Evolutionary conservation across 768 basidiomycete species (phyloP).

Genomic region (Phlebiopsis gigantea): DNA sequence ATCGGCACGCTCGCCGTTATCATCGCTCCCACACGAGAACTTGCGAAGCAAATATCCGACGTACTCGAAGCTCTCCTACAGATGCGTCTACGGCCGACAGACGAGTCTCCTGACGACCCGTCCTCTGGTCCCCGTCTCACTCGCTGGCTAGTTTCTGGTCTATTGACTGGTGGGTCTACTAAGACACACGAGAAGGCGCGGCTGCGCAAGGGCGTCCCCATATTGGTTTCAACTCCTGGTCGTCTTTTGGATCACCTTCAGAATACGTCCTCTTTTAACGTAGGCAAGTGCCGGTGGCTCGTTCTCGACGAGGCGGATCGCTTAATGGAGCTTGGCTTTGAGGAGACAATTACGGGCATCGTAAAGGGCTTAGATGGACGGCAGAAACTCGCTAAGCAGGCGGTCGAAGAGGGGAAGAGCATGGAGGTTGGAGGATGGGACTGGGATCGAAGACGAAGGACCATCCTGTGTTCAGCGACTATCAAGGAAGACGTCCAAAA

Average conservation of each 20-base stretch:
- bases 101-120: conserved; percentile 46
- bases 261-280: conserved; percentile 88
- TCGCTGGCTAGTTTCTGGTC: conserved; percentile 90
- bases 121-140: conserved; percentile 45
- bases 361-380: conserved; percentile 83
- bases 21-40: conserved; percentile 91
- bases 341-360: conserved; percentile 91
- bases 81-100: conserved; percentile 61
- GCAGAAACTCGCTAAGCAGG: conserved; percentile 63
- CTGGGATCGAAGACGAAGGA: conserved; percentile 72
- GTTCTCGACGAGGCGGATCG: conserved; percentile 97
- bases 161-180: conserved; percentile 92
- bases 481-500: conserved; percentile 94
- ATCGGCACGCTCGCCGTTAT: conserved; percentile 94
- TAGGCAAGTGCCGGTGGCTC: conserved; percentile 93
- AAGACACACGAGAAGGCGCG: conserved; percentile 94
- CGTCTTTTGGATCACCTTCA: conserved; percentile 94
- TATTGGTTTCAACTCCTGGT: conserved; percentile 94
- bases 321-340: conserved; percentile 97
- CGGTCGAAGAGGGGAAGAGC: conserved; percentile 59
- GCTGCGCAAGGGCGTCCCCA: conserved; percentile 89
- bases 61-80: conserved; percentile 82
- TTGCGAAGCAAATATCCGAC: conserved; percentile 95
- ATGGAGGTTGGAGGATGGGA: conserved; percentile 82
- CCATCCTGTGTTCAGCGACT: conserved; percentile 94